These are phyloP conservation scores for Aspergillus affinis DNA, from an alignment of 495 filamentous ascomycete species.

Conservation along the genomic window DNA sequence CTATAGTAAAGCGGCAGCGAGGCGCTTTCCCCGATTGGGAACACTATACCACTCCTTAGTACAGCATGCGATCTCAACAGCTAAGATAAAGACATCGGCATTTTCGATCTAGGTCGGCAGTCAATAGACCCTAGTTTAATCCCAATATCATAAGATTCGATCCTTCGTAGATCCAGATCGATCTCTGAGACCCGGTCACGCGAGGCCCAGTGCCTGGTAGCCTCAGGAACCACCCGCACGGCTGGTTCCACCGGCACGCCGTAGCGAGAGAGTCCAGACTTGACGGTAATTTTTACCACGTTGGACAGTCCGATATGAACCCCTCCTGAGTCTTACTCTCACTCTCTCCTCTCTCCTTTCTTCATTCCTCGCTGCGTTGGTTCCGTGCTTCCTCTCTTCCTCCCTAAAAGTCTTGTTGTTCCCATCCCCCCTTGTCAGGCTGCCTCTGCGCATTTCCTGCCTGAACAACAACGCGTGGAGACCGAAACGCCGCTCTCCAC, in stretches of 20 bases:
- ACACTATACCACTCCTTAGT: too few relatives aligned
- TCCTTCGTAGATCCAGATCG: too few relatives aligned
- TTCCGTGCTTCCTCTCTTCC: neutral
- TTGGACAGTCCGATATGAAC: too few relatives aligned
- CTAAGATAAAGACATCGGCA: too few relatives aligned
- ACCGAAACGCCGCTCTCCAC: conserved; percentile 7
- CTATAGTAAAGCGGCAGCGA: too few relatives aligned
- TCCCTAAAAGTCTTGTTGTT: neutral
- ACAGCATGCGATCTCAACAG: too few relatives aligned
- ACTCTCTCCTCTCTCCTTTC: neutral
- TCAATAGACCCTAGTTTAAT: too few relatives aligned
- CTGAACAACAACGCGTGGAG: neutral
- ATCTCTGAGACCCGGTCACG: too few relatives aligned
- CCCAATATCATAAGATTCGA: too few relatives aligned
- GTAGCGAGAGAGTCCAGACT: conserved; percentile 9
- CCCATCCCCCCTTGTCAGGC: neutral
- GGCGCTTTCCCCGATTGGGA: too few relatives aligned
- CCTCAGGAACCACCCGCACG: conserved; percentile 5
- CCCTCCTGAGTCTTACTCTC: neutral
- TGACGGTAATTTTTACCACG: neutral
- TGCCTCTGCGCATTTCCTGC: neutral
- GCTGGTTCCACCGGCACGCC: conserved; percentile 1
- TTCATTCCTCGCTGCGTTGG: neutral
- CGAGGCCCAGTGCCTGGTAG: conserved; percentile 1
- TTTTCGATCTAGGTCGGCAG: too few relatives aligned